phyloP scores from a whole-genome alignment of 1,284 basidiomycete genomes.

The Erythrobasidium hasegawianum region DNA sequence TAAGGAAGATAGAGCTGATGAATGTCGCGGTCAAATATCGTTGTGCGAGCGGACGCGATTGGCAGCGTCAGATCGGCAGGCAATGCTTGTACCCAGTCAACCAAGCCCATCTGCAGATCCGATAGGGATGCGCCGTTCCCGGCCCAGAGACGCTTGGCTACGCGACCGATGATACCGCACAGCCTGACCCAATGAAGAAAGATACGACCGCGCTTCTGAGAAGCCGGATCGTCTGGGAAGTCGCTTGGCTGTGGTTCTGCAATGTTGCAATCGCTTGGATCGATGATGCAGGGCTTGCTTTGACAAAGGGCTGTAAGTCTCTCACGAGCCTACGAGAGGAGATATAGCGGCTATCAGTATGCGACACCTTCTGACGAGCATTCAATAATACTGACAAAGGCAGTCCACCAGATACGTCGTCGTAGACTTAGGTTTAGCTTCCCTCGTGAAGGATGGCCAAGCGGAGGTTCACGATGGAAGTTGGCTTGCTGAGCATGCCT shows the following conservation, averaged over 20 bases:
- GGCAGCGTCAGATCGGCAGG: neutral
- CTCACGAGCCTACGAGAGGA: neutral
- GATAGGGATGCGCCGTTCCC: neutral
- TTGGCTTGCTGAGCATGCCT: constrained; percentile 2
- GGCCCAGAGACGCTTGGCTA: neutral
- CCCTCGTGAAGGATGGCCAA: neutral
- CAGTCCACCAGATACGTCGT: neutral
- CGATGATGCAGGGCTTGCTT: constrained; percentile 7
- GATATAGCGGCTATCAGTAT: neutral
- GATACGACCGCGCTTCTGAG: neutral
- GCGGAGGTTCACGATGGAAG: neutral
- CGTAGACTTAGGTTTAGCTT: neutral
- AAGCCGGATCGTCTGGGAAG: neutral
- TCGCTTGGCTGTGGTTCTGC: neutral
- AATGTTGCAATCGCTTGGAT: neutral
- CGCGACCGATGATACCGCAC: neutral
- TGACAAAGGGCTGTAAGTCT: neutral
- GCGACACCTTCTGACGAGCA: no score
- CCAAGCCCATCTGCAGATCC: neutral
- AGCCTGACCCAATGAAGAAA: neutral
- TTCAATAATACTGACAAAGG: constrained; percentile 1
- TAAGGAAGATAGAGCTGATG: neutral
- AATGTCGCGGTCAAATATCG: neutral
- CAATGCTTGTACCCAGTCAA: neutral
- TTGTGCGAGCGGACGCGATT: neutral